Conservation (phyloP, 345 rosid species). For the Brassica cretica region DNA sequence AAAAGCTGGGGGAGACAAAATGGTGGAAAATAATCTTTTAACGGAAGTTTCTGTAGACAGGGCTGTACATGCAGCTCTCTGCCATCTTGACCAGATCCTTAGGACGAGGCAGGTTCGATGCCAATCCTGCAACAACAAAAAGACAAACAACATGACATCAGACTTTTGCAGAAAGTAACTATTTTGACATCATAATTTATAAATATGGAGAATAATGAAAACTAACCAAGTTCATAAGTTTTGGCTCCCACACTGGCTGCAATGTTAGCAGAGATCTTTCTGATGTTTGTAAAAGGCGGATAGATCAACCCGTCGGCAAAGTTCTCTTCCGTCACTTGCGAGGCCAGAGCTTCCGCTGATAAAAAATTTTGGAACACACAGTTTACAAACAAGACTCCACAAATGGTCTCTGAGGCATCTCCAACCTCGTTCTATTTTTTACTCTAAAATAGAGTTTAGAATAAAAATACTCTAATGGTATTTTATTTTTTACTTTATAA, state of each 20-base stretch:
- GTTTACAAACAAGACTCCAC: background rate
- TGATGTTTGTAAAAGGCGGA: slow-evolving; percentile 84
- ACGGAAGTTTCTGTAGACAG: slow-evolving; percentile 76
- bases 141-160: slow-evolving; percentile 3
- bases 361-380: background rate
- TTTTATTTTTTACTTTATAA: too few relatives aligned
- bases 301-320: slow-evolving; percentile 66
- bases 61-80: slow-evolving; percentile 98
- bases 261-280: slow-evolving; percentile 87
- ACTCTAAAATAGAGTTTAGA: too few relatives aligned
- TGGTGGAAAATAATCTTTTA: slow-evolving; percentile 38
- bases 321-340: slow-evolving; percentile 66
- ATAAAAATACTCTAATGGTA: too few relatives aligned
- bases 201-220: background rate
- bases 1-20: background rate
- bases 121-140: slow-evolving; percentile 55
- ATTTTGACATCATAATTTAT: background rate
- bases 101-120: slow-evolving; percentile 88
- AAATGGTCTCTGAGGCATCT: background rate
- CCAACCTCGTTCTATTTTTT: too few relatives aligned
- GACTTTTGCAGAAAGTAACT: background rate
- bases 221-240: slow-evolving; percentile 86
- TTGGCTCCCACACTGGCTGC: slow-evolving; percentile 90
- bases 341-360: slow-evolving; percentile 91
- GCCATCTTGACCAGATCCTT: slow-evolving; percentile 73